Base-by-base conservation (phyloP, 495 filamentous ascomycete species). In the Letharia lupina region DNA sequence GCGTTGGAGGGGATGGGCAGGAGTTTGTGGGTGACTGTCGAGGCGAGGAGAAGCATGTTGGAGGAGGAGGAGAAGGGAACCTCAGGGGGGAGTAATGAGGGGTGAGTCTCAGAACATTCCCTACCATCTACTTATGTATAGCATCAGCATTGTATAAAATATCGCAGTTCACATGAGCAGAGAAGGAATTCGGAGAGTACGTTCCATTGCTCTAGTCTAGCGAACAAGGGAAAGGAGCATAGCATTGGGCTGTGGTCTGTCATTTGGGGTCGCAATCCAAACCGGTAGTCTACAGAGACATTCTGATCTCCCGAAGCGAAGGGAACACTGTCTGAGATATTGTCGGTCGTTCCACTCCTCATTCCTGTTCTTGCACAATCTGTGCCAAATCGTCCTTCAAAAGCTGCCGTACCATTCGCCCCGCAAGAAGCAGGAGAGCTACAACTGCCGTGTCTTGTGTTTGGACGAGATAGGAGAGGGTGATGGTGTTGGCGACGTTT, bases 1-100 rank as follows among this genome's bases (percentile, higher is more conserved):
- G 80, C 83, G 33, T 74, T 97, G 75, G 91, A 96, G 75, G 85
- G 88, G 23, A 84, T 87, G 65, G 80, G 87, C 44, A 89, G 85
- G 84, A 91, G 83, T 71, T 71, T 97, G 52, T 97, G 91, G 81
- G 80, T 93, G 65, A 89, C 91, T 35, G 76, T 96, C 71, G 91
- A 97, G 82, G 84, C 90, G 52, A 80, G 91, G 72, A 82, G 86
- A 75, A 82, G 76, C 50, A 86, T 87, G 74, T 76, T 97, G 75
- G 89, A 95, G 73, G 91, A 93, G 68, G 89, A 89, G 70, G 84
- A 82, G 68, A 78, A 73, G 31, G 75, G 40, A 66, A 63, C 16
- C 72, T 72, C 44, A 73, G 77, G 47, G 74, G 75, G 56, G 37
- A 44, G 23, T 33, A 2, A 48, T 15, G 45, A 61, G 41, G 12